Evolutionary conservation across 1,284 basidiomycete genomes (phyloP), one percentile per base, ranked within the genome.

Genomic region (Ustilago trichophora): DNA sequence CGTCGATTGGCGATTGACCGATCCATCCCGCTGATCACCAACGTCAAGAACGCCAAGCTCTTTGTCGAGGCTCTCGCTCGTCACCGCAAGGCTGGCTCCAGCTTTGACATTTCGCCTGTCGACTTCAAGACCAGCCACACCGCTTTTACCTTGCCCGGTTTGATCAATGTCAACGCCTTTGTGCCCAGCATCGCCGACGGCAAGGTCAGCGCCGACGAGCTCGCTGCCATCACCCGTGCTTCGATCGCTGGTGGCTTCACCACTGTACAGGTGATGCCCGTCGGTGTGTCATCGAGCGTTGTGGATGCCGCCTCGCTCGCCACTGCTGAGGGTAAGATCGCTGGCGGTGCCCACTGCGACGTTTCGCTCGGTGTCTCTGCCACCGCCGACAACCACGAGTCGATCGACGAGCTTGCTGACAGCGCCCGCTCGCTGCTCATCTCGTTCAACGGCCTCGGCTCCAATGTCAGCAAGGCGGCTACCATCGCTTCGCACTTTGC

Each of bases 1-100:
- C 91, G 96, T 81, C 91, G 95, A 70, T 94, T 98, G 91, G 95
- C 96, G n/a, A 95, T 99, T 68, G 95, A 99, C 83, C 97, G 95
- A 78, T 94, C 93, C 27, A 90, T 98, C 32, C 95, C 96, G 0
- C 86, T 98, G 49, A 93, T 98, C 82, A 98, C 95, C 57, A 98
- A 99, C 82, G 91, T 98, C 84, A 98, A 99, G 86, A 94, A 93
- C 81, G 96, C 96, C 66, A 98, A 98, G 84, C 87, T 99, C 78
- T 88, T 98, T 44, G 91, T 93, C 33, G 94, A 98, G 83, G 96
- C 95, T 3, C 87, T 98, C 57, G 90, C 97, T 59, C 88, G 75
- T 31, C 71, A 79, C 63, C 71, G 77, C 48, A 71, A 72, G 93
- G 72, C 91, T 88, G 82, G 72, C 26, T 90, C 93, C 15, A 82